These are phyloP conservation scores for Tetrahymena malaccensis DNA, from an alignment of 73 alveolate species.

Conservation along the genomic window DNA sequence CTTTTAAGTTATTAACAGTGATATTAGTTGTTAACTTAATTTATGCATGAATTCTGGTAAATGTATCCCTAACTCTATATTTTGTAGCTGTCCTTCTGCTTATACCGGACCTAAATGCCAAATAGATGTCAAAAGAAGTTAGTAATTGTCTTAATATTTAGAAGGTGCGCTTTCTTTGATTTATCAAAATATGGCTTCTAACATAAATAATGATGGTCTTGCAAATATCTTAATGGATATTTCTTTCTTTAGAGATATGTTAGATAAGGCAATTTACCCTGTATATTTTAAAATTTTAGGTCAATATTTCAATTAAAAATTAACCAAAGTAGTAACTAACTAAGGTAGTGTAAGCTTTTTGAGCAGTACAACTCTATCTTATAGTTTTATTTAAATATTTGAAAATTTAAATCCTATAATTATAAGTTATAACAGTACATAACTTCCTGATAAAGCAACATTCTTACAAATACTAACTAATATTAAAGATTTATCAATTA, in stretches of 20 bases:
- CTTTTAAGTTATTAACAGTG: not conserved
- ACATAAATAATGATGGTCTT: not conserved
- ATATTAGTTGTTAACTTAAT: not conserved
- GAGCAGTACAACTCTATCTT: not conserved
- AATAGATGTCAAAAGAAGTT: not conserved
- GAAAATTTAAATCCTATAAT: not conserved
- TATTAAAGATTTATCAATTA: not conserved
- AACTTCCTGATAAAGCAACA: not conserved
- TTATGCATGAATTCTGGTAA: not conserved
- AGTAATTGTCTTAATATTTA: not conserved
- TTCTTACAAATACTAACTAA: not conserved
- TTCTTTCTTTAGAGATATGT: not conserved
- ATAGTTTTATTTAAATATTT: not conserved
- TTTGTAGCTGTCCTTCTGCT: not conserved
- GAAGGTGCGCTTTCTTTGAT: not conserved
- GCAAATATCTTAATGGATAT: not conserved
- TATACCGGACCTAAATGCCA: not conserved
- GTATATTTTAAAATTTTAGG: not conserved
- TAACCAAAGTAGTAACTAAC: not conserved
- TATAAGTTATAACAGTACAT: not conserved
- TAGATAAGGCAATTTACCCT: not conserved
- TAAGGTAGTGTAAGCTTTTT: not conserved
- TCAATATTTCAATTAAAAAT: not conserved
- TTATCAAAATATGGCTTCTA: not conserved
- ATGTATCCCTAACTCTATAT: not conserved